These are phyloP conservation scores for Immersiporthe knoxdaviesiana DNA, from an alignment of 2,329 filamentous ascomycete species.

Conservation along the genomic window DNA sequence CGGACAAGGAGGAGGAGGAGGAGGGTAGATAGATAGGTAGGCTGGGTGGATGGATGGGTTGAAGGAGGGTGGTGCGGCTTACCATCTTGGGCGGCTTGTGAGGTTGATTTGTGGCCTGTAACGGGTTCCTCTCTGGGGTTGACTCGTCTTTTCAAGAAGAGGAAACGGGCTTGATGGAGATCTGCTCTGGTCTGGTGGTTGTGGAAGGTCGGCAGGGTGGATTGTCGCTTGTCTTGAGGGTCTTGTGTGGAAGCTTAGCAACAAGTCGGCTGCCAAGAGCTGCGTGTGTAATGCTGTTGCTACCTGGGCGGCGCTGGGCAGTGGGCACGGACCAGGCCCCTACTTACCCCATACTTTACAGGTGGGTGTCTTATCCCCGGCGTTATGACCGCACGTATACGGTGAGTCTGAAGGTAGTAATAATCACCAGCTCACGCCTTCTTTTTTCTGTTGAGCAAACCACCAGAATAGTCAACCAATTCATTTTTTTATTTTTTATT, in stretches of 20 bases:
- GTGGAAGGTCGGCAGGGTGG: constrained; percentile 8
- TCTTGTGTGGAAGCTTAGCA: constrained; percentile 9
- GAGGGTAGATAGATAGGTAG: background rate
- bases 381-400: constrained; percentile 2
- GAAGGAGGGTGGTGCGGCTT: constrained; percentile 35
- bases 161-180: background rate
- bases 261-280: constrained; percentile 23
- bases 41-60: too few relatives aligned
- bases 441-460: background rate
- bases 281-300: constrained; percentile 25
- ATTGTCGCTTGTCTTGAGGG: constrained; percentile 4
- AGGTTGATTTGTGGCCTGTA: constrained; percentile 6
- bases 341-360: background rate
- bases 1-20: constrained; percentile 15
- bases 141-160: background rate
- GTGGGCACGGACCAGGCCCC: constrained; percentile 11
- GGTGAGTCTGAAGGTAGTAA: background rate
- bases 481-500: too few relatives aligned
- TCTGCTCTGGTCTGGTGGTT: background rate
- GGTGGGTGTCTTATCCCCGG: background rate
- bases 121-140: constrained; percentile 8
- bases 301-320: constrained; percentile 13
- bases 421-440: constrained; percentile 4
- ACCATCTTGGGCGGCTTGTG: constrained; percentile 52
- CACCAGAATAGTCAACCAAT: background rate